A percentile compares a stretch with the other conserved stretches of the same genome.
phyloP scores from a whole-genome alignment of 1,139 yeast species.

The Candida sp. region DNA sequence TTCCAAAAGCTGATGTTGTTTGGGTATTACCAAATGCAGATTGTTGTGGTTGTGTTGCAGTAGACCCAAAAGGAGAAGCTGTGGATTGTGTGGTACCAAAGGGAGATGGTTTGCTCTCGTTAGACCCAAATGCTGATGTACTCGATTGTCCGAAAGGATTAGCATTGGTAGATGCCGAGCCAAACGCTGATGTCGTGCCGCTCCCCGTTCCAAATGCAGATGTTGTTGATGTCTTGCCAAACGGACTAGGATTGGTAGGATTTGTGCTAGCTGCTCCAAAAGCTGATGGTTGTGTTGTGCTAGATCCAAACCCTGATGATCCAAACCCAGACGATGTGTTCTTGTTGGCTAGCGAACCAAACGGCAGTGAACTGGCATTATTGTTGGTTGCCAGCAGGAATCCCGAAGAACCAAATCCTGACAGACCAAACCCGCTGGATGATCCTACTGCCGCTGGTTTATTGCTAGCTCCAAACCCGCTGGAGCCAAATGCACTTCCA shows the following conservation, averaged over 20 bases:
- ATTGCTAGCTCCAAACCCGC: constrained; percentile 10
- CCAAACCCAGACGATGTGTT: constrained; percentile 12
- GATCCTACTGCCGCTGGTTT: neutral
- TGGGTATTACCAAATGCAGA: constrained; percentile 18
- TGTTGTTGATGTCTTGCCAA: constrained; percentile 10
- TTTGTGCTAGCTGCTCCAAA: constrained; percentile 6
- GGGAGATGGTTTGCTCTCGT: constrained; percentile 9
- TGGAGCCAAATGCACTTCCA: constrained; percentile 13
- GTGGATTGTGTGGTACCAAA: constrained; percentile 14
- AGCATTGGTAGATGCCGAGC: constrained; percentile 3
- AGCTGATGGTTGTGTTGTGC: constrained; percentile 6
- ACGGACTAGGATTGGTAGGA: constrained; percentile 11
- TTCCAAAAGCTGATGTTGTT: constrained; percentile 14
- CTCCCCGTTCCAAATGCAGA: constrained; percentile 10
- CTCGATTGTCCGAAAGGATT: constrained; percentile 4
- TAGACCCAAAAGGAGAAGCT: neutral
- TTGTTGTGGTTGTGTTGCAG: neutral
- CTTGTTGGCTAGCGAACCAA: constrained; percentile 7
- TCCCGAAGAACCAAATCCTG: constrained; percentile 6
- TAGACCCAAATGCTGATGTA: constrained; percentile 15
- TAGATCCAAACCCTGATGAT: constrained; percentile 6
- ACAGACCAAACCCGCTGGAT: constrained; percentile 6
- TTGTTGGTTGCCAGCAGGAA: constrained; percentile 1
- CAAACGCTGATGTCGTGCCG: constrained; percentile 12
- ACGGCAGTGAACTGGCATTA: constrained; percentile 5